Evolutionary conservation across 805 yeast genomes (phyloP), one percentile per base, ranked within the genome.

Genomic region (Monosporozyma aerobia): DNA sequence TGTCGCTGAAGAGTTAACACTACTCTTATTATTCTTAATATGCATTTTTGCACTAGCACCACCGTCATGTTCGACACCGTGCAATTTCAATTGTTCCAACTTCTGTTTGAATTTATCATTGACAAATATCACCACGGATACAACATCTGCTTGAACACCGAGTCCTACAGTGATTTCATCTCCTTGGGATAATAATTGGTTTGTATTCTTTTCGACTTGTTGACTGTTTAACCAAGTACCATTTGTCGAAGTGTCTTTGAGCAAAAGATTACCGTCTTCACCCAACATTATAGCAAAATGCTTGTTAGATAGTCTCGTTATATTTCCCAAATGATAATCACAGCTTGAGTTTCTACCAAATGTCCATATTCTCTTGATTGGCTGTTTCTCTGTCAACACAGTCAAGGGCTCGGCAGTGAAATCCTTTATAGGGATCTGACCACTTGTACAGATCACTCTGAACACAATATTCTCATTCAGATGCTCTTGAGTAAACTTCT

Each of bases 101-200:
- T 47, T 57, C 54, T 57, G 69, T 60, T 56, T 65, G 58, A 60
- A 65, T 51, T 57, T 61, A 35, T 69, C 70, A 40, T 77, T 75
- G 23, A 77, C 65, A 52, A 73, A 71, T 5, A 77, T 73, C 3
- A 80, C 73, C 51, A 80, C 72, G 44, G 77, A 67, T 23, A 78
- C 62, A 52, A 76, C 78, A 57, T 94, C 98, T 27, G 75, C 73
- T 1, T 85, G 77, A 1, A 90, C 85, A 5, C 98, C 98, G 16
- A 82, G 74, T 0, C 98, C 99, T 0, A 94, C 87, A 0, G 90
- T 79, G 40, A 94, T 85, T 63, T 89, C 96, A 69, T 94, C 99
- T 5, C 98, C 98, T 64, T 89, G 96, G 45, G 83, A 82, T 40
- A 94, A 69, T 52, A 92, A 80, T 65, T 87, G 88, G 61, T 88